Evolutionary conservation across 768 basidiomycete species (phyloP), one percentile per base, ranked within the genome.

Genomic region (Asterophora lycoperdoides): DNA sequence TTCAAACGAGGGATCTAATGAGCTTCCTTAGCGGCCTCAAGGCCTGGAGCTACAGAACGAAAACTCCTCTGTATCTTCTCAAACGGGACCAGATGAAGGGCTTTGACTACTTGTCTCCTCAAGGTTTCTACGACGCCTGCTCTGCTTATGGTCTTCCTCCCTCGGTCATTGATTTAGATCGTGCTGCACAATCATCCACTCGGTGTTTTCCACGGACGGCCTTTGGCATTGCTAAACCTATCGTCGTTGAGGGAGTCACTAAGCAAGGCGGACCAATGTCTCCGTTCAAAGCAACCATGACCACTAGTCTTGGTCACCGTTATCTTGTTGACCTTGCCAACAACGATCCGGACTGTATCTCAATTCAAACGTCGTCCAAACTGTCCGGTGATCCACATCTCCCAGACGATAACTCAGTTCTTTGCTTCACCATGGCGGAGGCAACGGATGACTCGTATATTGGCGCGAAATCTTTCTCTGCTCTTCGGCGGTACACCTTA

Each of bases 251-350:
- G 5, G 61, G 60, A 2, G 44, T 65, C 11, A 63, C 56, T 1
- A 58, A 61, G 40, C 61, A 65, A 37, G 60, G 64, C 11, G 52
- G 57, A 0, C 49, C 64, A 0, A 35, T 62, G 8, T 65, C 60
- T 0, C 61, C 58, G 0, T 28, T 63, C n/a, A 65, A 65, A 20
- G 58, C 46, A 0, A 58, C 56, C 2, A 52, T 61, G 5, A 63
- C 59, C 4, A 62, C 56, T 0, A 61, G 59, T 28, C 32, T 59
- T 3, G 46, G 55, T 10, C 55, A 58, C 35, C 35, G 37, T 3
- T 59, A 48, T 42, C 44, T 60, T 10, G 43, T 47, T 39, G 55
- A 60, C 34, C 17, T 56, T 1, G 32, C 46, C 0, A 11, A 41
- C 3, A 14, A 11, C 2, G 40, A 60, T 36, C 40, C 53, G 35